Percentiles rank a stretch among this genome's conserved stretches.
Evolutionary conservation across 495 filamentous ascomycete genomes (phyloP).

Genomic region (Hyaloscypha hepaticicola): DNA sequence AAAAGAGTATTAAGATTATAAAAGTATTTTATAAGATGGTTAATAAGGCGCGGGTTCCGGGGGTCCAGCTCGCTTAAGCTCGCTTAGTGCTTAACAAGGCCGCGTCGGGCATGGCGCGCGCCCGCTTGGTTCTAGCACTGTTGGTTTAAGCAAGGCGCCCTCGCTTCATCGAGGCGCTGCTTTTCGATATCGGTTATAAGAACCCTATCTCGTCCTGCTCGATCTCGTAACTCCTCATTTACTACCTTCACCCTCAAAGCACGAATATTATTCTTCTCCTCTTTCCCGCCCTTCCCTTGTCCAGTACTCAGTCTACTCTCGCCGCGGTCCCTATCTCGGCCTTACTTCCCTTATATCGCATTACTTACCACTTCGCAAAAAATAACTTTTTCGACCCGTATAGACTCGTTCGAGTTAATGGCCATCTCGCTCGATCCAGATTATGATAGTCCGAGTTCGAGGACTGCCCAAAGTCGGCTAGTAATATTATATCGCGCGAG

Average conservation of each 20-base stretch:
- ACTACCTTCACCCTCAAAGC: slow-evolving; percentile 15
- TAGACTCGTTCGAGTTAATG: slow-evolving; percentile 13
- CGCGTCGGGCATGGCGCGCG: slow-evolving; percentile 2
- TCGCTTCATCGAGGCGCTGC: slow-evolving; percentile 23
- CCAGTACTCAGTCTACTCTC: slow-evolving; percentile 16
- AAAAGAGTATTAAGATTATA: too few relatives aligned
- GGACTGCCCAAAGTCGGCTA: slow-evolving; percentile 8
- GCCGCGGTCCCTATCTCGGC: slow-evolving; percentile 12
- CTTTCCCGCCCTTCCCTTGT: slow-evolving; percentile 10
- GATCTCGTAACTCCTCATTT: slow-evolving; percentile 2
- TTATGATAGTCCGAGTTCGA: slow-evolving; percentile 11
- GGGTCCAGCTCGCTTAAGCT: slow-evolving; percentile 7
- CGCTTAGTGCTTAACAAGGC: slow-evolving; percentile 15
- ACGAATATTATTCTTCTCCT: not conserved
- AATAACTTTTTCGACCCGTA: slow-evolving; percentile 11
- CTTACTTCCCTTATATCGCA: slow-evolving; percentile 10
- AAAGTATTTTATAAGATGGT: slow-evolving; percentile 24
- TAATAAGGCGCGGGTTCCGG: slow-evolving; percentile 17
- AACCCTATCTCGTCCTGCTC: slow-evolving; percentile 17
- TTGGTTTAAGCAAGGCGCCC: slow-evolving; percentile 14
- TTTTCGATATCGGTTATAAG: slow-evolving; percentile 23
- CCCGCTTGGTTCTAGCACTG: slow-evolving; percentile 1
- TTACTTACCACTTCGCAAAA: not conserved
- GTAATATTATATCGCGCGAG: slow-evolving; percentile 6
- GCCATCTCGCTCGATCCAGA: slow-evolving; percentile 12